A percentile compares a stretch with the other conserved stretches of the same genome.
Conservation (phyloP, 257 asterid genomes). For the Coffea canephora region DNA sequence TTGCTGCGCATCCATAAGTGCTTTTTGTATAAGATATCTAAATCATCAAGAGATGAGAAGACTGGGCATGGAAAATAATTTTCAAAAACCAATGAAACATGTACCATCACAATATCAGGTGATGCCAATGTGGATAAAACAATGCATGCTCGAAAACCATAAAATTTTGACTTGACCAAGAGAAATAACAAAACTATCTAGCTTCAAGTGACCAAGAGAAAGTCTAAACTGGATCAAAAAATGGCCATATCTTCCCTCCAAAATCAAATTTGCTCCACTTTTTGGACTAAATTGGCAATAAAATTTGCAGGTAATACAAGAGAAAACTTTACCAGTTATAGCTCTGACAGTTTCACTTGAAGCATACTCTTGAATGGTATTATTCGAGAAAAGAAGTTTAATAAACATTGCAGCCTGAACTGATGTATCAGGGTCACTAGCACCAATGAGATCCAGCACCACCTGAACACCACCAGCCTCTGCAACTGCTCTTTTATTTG, state of each 20-base stretch:
- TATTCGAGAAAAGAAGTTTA: constrained; percentile 88
- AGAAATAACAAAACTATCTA: constrained; percentile 6
- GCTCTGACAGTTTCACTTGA: constrained; percentile 99
- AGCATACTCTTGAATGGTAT: constrained; percentile 96
- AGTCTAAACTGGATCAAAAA: not conserved
- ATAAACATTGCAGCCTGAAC: constrained; percentile 98
- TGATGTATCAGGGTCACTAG: constrained; percentile 92
- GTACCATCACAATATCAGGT: not conserved
- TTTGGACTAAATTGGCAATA: not conserved
- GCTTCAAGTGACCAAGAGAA: constrained; percentile 8
- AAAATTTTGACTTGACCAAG: not conserved
- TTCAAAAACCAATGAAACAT: not conserved
- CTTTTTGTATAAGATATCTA: not conserved
- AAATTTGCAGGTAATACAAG: constrained; percentile 11
- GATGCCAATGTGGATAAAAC: not conserved
- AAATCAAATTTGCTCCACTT: not conserved
- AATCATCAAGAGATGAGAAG: not conserved
- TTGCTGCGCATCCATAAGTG: not conserved
- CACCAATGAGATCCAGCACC: constrained; percentile 88
- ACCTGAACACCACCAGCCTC: constrained; percentile 99
- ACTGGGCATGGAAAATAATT: not conserved
- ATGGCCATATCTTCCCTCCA: not conserved
- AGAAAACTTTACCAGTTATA: constrained; percentile 70
- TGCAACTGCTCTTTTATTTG: constrained; percentile 98
- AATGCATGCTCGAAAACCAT: not conserved